Evolutionary conservation across 2,329 filamentous ascomycete species (phyloP), one percentile per base, ranked within the genome.

Genomic region (Pseudopithomyces maydicus): DNA sequence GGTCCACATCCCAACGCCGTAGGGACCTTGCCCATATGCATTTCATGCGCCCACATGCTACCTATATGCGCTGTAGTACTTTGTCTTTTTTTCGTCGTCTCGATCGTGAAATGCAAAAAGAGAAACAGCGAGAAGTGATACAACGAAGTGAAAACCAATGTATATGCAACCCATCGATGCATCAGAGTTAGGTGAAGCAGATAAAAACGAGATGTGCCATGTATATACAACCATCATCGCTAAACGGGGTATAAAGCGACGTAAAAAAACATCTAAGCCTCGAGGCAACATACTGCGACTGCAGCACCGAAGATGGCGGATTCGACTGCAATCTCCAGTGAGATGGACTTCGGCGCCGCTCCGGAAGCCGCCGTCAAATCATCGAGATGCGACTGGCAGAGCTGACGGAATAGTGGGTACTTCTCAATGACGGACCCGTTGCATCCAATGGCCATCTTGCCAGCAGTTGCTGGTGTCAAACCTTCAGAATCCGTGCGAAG

Each of bases 381-480:
- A 66, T 91, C 80, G 45, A 93, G 76, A 64, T 87, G 86, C 6
- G 71, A 71, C 72, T 93, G 90, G 67, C 87, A 88, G 41, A 78
- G 81, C 32, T 74, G 75, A 20, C 84, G 79, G 73, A 92, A 94
- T 7, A 80, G 79, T 0, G 90, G 90, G 69, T 93, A 94, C 65
- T 88, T 88, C 75, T 93, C 90, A 50, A 93, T 87, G 48, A 94
- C 89, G 26, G 88, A 90, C 43, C 90, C 90, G 69, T 91, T 92
- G 75, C 89, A 93, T 3, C 89, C 89, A n/a, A 94, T 79, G 39
- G 78, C 78, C 51, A 80, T 72, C 57, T 70, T 73, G 20, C 71
- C 76, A 7, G 71, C 72, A 17, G 67, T 63, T 39, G 69, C 58
- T 19, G 75, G 71, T 6, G 69, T 64, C 12, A 79, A 52, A 12